Evolutionary conservation across 1,284 basidiomycete species (phyloP), one percentile per base, ranked within the genome.

Genomic region (Cryptococcus wingfieldii): DNA sequence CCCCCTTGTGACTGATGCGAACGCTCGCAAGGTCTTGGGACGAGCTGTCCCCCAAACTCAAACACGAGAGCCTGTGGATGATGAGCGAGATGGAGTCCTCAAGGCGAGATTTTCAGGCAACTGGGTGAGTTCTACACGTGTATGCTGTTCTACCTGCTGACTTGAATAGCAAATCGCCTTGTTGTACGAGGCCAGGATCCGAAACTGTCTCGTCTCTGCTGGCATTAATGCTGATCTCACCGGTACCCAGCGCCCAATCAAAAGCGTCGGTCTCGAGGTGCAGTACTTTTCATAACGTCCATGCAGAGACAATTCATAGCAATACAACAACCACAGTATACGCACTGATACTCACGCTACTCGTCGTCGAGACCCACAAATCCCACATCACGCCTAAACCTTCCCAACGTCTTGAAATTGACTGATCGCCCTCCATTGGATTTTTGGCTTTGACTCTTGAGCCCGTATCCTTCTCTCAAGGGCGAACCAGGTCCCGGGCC

Each of bases 111-210:
- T 90, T 19, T 92, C 90, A 0, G 94, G 92, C 0, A 90, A 86
- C 59, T 88, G 89, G 63, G 90, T 91, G 62, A 64, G 86, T 77
- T 27, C 16, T 12, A 8, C 14, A 28, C 18, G 14, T 14, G 13
- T 45, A 28, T 19, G 47, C 19, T 37, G 51, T 28, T 23, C 39
- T 28, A 19, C 16, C 10, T 42, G 23, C 9, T 34, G 18, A 38
- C 47, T 34, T 16, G 10, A 38, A 19, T 60, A 93, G 90, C 87
- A 91, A 63, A 81, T 96, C 31, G 88, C 93, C 5, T 74, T 98
- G 37, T 83, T 97, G 70, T 98, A 94, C 89, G 92, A 97, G 79
- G 90, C 92, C 7, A 84, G 91, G n/a, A 77, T 97, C 66, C 83
- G 86, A 45, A 90, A 91, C 66, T 87, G 93, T 77, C 80, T 98